Evolutionary conservation across 331 rosid genomes (phyloP).

Genomic region (Dryas integrifolia): DNA sequence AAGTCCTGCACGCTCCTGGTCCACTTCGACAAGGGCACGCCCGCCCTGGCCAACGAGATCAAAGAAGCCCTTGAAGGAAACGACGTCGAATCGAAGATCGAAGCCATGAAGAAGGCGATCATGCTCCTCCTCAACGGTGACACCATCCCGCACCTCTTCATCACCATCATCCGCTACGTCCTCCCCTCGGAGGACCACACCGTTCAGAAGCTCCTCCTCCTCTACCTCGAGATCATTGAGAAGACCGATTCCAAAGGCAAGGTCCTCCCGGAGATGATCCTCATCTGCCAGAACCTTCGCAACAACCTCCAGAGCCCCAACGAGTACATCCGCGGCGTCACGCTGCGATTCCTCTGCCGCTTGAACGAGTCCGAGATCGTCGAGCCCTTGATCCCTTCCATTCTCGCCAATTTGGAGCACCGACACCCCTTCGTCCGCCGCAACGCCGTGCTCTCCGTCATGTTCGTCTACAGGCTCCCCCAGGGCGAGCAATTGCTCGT

Average conservation of each 20-base stretch:
- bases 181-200: constrained; percentile 97
- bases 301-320: constrained; percentile 87
- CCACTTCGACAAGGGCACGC: constrained; percentile 90
- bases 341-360: constrained; percentile 87
- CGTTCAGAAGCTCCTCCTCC: constrained; percentile 86
- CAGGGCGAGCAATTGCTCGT: constrained; percentile 80
- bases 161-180: constrained; percentile 88
- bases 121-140: constrained; percentile 93
- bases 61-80: constrained; percentile 78
- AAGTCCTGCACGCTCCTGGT: constrained; percentile 85
- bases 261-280: constrained; percentile 92
- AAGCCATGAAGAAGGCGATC: constrained; percentile 79
- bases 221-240: constrained; percentile 88
- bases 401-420: constrained; percentile 73
- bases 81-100: constrained; percentile 63
- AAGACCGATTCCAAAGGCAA: constrained; percentile 85
- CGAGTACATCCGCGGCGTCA: constrained; percentile 96
- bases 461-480: constrained; percentile 80
- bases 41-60: constrained; percentile 88
- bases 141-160: constrained; percentile 83
- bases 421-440: constrained; percentile 89
- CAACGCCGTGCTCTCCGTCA: constrained; percentile 74
- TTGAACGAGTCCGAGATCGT: constrained; percentile 79
- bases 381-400: constrained; percentile 87
- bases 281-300: constrained; percentile 90